Percentiles rank a stretch among this genome's conserved stretches.
phyloP scores from a whole-genome alignment of 1,139 yeast genomes.

The Taphrina flavorubra region DNA sequence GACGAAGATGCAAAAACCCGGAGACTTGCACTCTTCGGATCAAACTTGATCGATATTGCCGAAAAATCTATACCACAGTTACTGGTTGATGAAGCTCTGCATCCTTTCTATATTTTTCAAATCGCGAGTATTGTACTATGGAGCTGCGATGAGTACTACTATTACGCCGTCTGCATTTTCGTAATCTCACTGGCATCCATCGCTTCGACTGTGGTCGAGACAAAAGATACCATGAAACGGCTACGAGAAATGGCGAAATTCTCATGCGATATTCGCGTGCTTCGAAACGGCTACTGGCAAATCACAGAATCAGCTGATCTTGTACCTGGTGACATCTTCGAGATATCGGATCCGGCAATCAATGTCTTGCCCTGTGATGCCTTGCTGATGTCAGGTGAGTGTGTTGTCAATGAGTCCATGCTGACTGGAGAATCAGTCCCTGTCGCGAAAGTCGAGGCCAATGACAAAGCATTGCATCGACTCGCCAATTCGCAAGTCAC shows the following conservation, averaged over 20 bases:
- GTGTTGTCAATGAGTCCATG: conserved; percentile 94
- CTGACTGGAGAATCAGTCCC: conserved; percentile 98
- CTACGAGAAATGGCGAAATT: conserved; percentile 75
- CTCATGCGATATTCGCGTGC: conserved; percentile 80
- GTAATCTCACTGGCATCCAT: conserved; percentile 82
- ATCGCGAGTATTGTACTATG: conserved; percentile 87
- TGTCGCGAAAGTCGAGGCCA: conserved; percentile 76
- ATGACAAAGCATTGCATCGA: conserved; percentile 63
- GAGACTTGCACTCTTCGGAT: conserved; percentile 74
- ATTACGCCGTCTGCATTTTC: conserved; percentile 91
- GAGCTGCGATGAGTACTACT: conserved; percentile 89
- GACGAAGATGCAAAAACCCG: conserved; percentile 71
- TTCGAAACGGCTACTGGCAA: conserved; percentile 94
- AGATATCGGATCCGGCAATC: conserved; percentile 84
- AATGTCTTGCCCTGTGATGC: conserved; percentile 85
- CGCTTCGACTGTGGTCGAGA: conserved; percentile 78
- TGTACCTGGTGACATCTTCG: conserved; percentile 95
- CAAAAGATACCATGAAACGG: conserved; percentile 73
- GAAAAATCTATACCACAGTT: conserved; percentile 72
- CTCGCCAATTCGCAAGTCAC: conserved; percentile 56
- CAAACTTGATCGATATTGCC: conserved; percentile 73
- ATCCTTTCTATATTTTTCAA: conserved; percentile 94
- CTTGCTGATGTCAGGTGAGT: conserved; percentile 82
- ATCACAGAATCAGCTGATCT: conserved; percentile 74
- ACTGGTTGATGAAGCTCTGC: conserved; percentile 80